These are phyloP conservation scores for Arabidopsis arenosa DNA, from an alignment of 345 rosid species.

Conservation along the genomic window DNA sequence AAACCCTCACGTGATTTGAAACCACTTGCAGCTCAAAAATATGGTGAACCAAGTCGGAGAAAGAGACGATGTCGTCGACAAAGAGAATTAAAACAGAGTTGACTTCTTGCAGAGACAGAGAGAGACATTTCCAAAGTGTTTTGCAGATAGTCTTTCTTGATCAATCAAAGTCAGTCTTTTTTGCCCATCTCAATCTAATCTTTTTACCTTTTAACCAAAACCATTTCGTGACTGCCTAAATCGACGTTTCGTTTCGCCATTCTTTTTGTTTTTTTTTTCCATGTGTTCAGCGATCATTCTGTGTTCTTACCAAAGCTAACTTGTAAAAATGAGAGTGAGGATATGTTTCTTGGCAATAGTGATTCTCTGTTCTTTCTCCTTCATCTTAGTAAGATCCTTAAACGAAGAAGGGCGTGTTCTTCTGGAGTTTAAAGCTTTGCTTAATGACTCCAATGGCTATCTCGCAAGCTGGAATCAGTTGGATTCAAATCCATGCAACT, in stretches of 20 bases:
- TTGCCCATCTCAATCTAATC: background rate
- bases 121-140: conserved; percentile 25
- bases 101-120: conserved; percentile 19
- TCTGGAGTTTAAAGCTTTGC: conserved; percentile 60
- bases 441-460: conserved; percentile 54
- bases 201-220: conserved; percentile 20
- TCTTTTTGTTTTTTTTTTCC: conserved; percentile 4
- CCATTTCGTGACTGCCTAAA: conserved; percentile 28
- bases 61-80: conserved; percentile 27
- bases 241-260: conserved; percentile 9
- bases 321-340: conserved; percentile 34
- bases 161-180: conserved; percentile 36
- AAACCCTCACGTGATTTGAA: conserved; percentile 44
- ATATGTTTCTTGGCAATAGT: conserved; percentile 31
- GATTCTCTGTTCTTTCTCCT: conserved; percentile 42
- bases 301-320: conserved; percentile 18
- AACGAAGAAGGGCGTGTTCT: conserved; percentile 61
- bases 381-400: conserved; percentile 47
- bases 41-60: conserved; percentile 19
- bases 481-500: conserved; percentile 67
- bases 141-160: conserved; percentile 24
- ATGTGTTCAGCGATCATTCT: conserved; percentile 32
- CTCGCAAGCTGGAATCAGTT: conserved; percentile 64
- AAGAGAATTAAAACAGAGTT: conserved; percentile 38
- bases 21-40: conserved; percentile 35